Conservation (phyloP, 1,284 basidiomycete genomes). For the Tranzscheliella williamsii region DNA sequence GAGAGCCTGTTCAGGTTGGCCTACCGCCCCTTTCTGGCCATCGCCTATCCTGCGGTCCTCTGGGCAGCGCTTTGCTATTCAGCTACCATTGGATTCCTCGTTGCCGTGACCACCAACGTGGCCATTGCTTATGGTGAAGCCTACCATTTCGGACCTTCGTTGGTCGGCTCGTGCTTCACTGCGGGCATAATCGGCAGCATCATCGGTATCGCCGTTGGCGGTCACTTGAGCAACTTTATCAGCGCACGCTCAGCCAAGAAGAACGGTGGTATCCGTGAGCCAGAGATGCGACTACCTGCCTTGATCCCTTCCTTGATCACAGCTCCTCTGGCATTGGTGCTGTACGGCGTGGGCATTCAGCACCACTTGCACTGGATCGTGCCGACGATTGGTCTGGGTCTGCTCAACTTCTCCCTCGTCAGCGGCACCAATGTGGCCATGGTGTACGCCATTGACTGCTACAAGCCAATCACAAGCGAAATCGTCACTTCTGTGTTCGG, state of each 20-base stretch:
- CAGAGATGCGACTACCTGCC: conserved; percentile 14
- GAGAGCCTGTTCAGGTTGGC: conserved; percentile 5
- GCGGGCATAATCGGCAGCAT: conserved; percentile 6
- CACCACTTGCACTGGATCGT: conserved; percentile 13
- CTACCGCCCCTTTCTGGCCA: conserved; percentile 4
- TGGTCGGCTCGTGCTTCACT: conserved; percentile 5
- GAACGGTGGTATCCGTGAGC: conserved; percentile 15
- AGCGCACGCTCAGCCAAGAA: not conserved
- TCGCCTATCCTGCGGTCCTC: conserved; percentile 11
- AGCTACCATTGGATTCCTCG: conserved; percentile 12
- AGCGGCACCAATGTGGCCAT: conserved; percentile 5
- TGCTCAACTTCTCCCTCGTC: conserved; percentile 5
- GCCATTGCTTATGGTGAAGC: conserved; percentile 7
- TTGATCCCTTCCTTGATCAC: conserved; percentile 5
- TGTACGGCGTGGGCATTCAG: conserved; percentile 18
- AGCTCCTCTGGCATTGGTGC: conserved; percentile 6
- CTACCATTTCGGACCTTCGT: conserved; percentile 5
- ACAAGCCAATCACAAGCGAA: conserved; percentile 21
- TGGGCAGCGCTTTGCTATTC: conserved; percentile 13
- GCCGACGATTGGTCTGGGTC: conserved; percentile 9
- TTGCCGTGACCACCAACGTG: conserved; percentile 14
- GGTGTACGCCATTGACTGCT: conserved; percentile 15
- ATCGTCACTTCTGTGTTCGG: conserved; percentile 6
- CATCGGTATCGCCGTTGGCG: conserved; percentile 5
- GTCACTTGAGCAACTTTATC: conserved; percentile 1